These are phyloP conservation scores for Telfairia occidentalis DNA, from an alignment of 331 rosid genomes.

Conservation along the genomic window DNA sequence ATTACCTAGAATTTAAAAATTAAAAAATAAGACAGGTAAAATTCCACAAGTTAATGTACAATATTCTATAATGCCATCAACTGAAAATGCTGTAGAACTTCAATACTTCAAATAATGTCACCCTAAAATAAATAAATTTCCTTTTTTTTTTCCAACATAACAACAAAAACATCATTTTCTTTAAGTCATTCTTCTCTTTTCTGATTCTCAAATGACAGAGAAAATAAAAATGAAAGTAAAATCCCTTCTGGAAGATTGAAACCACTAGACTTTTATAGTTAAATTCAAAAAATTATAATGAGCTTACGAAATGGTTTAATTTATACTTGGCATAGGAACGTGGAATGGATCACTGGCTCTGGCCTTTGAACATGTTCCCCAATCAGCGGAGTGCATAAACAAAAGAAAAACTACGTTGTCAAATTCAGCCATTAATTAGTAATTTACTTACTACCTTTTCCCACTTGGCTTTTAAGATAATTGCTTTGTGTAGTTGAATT, in stretches of 20 bases:
- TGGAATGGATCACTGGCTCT: not conserved
- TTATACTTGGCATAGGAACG: not conserved
- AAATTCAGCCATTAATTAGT: not conserved
- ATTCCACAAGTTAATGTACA: not conserved
- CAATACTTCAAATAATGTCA: not conserved
- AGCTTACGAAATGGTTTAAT: not conserved
- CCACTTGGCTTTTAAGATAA: not conserved
- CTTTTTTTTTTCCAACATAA: no score
- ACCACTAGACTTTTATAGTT: not conserved
- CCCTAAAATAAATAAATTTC: not conserved
- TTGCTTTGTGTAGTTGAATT: conserved; percentile 1
- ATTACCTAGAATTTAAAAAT: no score
- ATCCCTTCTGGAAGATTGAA: not conserved
- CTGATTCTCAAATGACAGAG: not conserved
- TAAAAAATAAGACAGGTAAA: no score
- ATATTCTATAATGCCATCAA: not conserved
- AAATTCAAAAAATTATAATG: not conserved
- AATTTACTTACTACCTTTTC: not conserved
- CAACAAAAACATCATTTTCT: not conserved
- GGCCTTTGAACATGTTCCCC: not conserved
- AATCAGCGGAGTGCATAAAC: not conserved
- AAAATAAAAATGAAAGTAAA: not conserved
- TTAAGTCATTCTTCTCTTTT: not conserved
- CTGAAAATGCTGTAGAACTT: not conserved
- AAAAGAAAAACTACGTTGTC: not conserved